Base-by-base conservation (phyloP, 129 eudicot genomes). In the Centella asiatica region DNA sequence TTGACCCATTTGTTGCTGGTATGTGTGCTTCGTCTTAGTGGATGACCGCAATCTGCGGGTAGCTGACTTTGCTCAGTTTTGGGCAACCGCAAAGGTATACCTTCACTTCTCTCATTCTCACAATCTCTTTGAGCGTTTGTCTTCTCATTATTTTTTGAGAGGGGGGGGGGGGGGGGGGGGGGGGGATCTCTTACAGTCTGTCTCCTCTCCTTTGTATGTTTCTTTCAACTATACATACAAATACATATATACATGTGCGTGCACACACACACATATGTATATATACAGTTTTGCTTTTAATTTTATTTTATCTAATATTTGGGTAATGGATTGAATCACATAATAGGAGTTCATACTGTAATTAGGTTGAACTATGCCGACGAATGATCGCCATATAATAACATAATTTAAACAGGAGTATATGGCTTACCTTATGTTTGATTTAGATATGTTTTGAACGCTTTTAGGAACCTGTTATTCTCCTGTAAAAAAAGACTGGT, bases 11-110 rank as follows among this genome's bases (percentile, higher is more conserved):
- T 92, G 84, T 87, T 81, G 94, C 78, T 88, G 97, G 85, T 89
- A 85, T 85, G 69, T 85, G 78, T 82, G 83, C 85, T 65, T 82
- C 84, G 85, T 77, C 88, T 92, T 92, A 92, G 99, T 92, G 99
- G 99, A 92, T 92, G 99, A 92, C 99, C 99, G 99, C 99, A 92
- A 92, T 92, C 99, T 92, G 99, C 99, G 99, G 99, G 96, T 92
- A 82, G 99, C 99, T 76, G 99, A 92, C 79, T 92, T 87, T 92
- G 95, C 96, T 92, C 96, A 92, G 78, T 92, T 92, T 92, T 92
- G 99, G 99, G 99, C 99, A 92, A 80, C 83, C 82, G 96, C 99
- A 72, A 92, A 92, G 99, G 99, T 92, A 92, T 87, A 87, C 87
- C 73, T 86, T 82, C 71, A 62, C 67, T 68, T 80, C 94, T 75